phyloP scores from a whole-genome alignment of 2,329 filamentous ascomycete species.

The Fonsecaea nubica region DNA sequence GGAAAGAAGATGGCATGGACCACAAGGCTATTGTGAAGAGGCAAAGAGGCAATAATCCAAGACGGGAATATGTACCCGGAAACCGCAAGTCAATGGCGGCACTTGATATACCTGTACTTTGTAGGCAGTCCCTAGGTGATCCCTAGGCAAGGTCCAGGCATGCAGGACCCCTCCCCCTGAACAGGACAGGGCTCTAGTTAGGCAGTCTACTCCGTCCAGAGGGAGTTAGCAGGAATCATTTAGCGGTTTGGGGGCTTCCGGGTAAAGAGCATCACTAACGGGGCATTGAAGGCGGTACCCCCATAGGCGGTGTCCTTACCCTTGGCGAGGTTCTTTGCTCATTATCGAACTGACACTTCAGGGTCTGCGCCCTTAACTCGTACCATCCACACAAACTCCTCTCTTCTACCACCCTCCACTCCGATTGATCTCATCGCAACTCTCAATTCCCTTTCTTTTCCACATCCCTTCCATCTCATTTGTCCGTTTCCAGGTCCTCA shows the following conservation, averaged over 20 bases:
- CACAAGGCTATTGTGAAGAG: not conserved
- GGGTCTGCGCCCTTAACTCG: not conserved
- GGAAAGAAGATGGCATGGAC: not conserved
- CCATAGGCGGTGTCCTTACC: not conserved
- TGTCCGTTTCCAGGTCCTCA: constrained; percentile 9
- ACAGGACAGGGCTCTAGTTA: not conserved
- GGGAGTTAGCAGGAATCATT: constrained; percentile 4
- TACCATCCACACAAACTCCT: not conserved
- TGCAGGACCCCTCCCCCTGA: not conserved
- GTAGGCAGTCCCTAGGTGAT: not conserved
- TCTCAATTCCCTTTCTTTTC: constrained; percentile 18
- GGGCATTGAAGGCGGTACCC: not conserved
- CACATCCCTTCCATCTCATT: constrained; percentile 16
- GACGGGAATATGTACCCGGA: constrained; percentile 12
- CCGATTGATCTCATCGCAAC: constrained; percentile 24
- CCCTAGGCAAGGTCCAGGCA: not conserved
- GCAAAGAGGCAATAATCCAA: constrained; percentile 19
- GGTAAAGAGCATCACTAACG: constrained; percentile 4
- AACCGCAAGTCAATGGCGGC: not conserved
- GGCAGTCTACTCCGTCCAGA: not conserved
- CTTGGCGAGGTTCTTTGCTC: constrained; percentile 19
- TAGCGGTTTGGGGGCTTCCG: constrained; percentile 9
- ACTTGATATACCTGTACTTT: not conserved
- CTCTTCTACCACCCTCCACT: constrained; percentile 11
- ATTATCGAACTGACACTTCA: constrained; percentile 5